Conservation (phyloP, 1,284 basidiomycete genomes). For the Irpex sp. region DNA sequence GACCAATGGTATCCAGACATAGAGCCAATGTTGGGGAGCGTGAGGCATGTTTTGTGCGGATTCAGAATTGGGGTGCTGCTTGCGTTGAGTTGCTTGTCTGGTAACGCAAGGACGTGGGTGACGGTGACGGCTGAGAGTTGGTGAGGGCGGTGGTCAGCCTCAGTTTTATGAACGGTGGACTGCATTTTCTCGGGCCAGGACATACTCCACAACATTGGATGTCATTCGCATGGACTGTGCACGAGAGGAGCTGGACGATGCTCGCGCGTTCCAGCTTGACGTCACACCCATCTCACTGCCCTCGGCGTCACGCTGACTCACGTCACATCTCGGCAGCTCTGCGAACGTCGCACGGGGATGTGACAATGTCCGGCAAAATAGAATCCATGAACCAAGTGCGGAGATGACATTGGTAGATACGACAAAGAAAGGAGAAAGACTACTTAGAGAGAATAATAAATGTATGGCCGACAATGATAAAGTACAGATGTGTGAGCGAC, state of each 20-base stretch:
- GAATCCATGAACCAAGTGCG: no score
- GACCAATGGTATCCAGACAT: constrained; percentile 61
- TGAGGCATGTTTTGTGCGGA: constrained; percentile 8
- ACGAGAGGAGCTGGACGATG: background rate
- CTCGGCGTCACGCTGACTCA: background rate
- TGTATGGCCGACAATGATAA: background rate
- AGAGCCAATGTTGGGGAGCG: constrained; percentile 47
- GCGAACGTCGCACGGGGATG: background rate
- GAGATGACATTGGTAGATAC: background rate
- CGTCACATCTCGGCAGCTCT: background rate
- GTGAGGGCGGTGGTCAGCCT: background rate
- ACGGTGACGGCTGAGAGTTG: background rate
- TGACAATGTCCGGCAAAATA: no score
- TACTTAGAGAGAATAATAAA: constrained; percentile 1
- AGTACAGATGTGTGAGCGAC: background rate
- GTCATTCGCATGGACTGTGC: background rate
- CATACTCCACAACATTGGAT: background rate
- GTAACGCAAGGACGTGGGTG: background rate
- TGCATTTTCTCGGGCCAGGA: background rate
- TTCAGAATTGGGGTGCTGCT: background rate
- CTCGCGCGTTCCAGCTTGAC: background rate
- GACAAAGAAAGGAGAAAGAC: background rate
- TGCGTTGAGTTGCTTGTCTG: background rate
- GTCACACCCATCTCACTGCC: background rate
- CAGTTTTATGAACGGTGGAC: background rate